A percentile compares a stretch with the other conserved stretches of the same genome.
These are phyloP conservation scores for Colletotrichum cuscutae DNA, from an alignment of 2,329 filamentous ascomycete species.

Conservation along the genomic window DNA sequence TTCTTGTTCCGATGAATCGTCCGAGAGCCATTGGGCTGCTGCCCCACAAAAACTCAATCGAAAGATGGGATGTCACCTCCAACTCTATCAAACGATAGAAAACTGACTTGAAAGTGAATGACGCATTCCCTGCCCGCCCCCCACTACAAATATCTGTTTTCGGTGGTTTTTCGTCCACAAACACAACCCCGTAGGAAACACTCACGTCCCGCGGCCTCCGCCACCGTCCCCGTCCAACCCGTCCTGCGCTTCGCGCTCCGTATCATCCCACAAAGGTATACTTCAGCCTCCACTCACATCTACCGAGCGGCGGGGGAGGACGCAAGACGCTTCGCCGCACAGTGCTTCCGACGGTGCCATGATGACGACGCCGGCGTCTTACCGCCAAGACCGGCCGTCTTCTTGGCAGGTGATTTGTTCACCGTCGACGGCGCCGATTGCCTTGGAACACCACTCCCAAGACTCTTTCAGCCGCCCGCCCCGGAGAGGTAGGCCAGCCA, in stretches of 20 bases:
- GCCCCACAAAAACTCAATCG: constrained; percentile 21
- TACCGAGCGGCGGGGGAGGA: neutral
- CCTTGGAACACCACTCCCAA: too few species aligned
- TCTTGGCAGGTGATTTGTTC: constrained; percentile 21
- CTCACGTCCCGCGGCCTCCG: constrained; percentile 12
- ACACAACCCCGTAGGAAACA: neutral
- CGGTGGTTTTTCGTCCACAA: neutral
- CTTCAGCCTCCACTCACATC: neutral
- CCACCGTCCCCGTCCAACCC: neutral
- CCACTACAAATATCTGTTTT: neutral
- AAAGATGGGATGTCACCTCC: constrained; percentile 15
- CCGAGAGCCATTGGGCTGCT: neutral
- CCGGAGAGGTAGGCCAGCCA: neutral
- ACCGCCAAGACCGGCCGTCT: constrained; percentile 21
- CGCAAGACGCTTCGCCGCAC: neutral
- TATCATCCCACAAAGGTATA: neutral
- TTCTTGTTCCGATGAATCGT: neutral
- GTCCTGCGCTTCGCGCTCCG: neutral
- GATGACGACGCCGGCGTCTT: constrained; percentile 26
- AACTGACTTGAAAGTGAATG: neutral
- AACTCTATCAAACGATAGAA: neutral
- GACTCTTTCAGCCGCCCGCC: neutral
- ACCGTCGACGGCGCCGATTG: constrained; percentile 2
- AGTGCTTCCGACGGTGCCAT: constrained; percentile 18
- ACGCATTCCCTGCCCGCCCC: constrained; percentile 9